Percentiles rank a stretch among this genome's conserved stretches.
Evolutionary conservation across 2,329 filamentous ascomycete species (phyloP).

Genomic region (Aspergillus thermomutatus): DNA sequence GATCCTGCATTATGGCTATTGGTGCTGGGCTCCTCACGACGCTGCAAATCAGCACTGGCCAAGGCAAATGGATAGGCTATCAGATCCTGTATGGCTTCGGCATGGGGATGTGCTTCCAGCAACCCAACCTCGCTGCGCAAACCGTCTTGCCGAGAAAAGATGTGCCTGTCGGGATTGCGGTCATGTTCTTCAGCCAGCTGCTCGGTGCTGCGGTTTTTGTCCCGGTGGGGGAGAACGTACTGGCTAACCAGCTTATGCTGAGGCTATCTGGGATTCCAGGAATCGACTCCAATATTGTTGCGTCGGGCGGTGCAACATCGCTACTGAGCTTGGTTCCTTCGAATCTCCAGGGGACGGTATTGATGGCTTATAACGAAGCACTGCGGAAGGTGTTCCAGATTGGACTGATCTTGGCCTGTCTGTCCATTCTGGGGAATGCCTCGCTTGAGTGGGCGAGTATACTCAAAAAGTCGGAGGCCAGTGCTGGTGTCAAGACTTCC

Average conservation of each 20-base stretch:
- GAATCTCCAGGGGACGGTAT: neutral
- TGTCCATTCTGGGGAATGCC: neutral
- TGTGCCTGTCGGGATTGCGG: slow-evolving; percentile 19
- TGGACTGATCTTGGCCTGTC: neutral
- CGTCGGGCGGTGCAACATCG: neutral
- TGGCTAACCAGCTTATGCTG: slow-evolving; percentile 14
- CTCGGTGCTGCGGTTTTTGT: slow-evolving; percentile 20
- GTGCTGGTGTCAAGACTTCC: neutral
- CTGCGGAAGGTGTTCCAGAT: slow-evolving; percentile 3
- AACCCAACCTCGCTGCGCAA: slow-evolving; percentile 18
- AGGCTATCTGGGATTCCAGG: slow-evolving; percentile 9
- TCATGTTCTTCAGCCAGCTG: slow-evolving; percentile 22
- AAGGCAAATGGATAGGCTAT: slow-evolving; percentile 27
- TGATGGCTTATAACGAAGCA: neutral
- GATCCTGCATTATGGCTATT: slow-evolving; percentile 31
- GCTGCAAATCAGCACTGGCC: slow-evolving; percentile 26
- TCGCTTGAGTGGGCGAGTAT: slow-evolving; percentile 6
- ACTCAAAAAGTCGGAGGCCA: neutral
- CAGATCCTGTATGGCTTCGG: slow-evolving; percentile 28
- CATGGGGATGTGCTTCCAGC: slow-evolving; percentile 23
- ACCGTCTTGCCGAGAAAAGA: slow-evolving; percentile 20
- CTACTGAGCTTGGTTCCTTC: neutral
- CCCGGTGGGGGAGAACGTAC: slow-evolving; percentile 22
- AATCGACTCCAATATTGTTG: slow-evolving; percentile 1
- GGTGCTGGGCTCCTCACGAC: slow-evolving; percentile 42